Evolutionary conservation across 306 rosid genomes (phyloP).

Genomic region (Vigna unguiculata): DNA sequence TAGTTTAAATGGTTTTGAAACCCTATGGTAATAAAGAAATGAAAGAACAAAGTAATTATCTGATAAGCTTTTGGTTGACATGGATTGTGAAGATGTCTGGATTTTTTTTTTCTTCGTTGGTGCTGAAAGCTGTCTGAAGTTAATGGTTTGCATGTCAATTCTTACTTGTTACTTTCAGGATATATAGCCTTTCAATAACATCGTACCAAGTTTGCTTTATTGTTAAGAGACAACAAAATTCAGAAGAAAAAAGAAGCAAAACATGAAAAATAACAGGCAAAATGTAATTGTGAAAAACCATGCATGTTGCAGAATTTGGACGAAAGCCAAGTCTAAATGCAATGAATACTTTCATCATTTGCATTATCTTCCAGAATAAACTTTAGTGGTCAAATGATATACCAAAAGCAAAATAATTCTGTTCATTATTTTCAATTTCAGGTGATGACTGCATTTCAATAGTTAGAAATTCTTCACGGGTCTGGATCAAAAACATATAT

Average conservation of each 20-base stretch:
- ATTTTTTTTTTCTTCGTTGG: neutral
- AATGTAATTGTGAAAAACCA: constrained; percentile 1
- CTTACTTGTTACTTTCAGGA: constrained; percentile 11
- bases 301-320: neutral
- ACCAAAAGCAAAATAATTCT: constrained; percentile 9
- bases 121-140: neutral
- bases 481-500: constrained; percentile 64
- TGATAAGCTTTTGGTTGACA: neutral
- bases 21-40: constrained; percentile 34
- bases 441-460: constrained; percentile 96
- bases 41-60: constrained; percentile 17
- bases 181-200: neutral
- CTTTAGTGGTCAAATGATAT: neutral
- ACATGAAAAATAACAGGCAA: neutral
- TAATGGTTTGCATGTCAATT: neutral
- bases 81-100: constrained; percentile 13
- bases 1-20: neutral
- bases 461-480: constrained; percentile 77
- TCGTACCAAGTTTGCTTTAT: constrained; percentile 4
- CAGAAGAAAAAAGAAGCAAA: neutral
- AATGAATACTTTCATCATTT: neutral
- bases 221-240: neutral
- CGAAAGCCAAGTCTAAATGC: neutral
- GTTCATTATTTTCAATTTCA: constrained; percentile 43
- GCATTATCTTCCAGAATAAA: constrained; percentile 11